These are phyloP conservation scores for Plasmopara viticola DNA, from an alignment of 352 stramenopile genomes.

Conservation along the genomic window DNA sequence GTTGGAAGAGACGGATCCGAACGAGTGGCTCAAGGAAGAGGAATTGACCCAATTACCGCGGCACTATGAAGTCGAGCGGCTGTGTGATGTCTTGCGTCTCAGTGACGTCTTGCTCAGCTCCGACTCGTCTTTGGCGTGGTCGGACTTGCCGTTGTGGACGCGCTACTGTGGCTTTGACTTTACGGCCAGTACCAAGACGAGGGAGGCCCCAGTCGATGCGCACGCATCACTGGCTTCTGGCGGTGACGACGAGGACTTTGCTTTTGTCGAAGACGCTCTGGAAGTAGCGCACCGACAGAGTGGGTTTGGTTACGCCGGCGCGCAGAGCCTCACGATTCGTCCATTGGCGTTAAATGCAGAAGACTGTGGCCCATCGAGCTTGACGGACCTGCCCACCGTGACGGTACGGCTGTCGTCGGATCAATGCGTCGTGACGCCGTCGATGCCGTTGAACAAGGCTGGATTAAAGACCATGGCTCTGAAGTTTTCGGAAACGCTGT, in stretches of 20 bases:
- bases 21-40: conserved; percentile 70
- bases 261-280: conserved; percentile 68
- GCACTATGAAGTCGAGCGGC: conserved; percentile 64
- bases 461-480: conserved; percentile 57
- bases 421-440: conserved; percentile 51
- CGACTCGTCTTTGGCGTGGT: conserved; percentile 36
- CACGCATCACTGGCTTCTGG: conserved; percentile 13
- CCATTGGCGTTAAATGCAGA: conserved; percentile 45
- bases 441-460: conserved; percentile 55
- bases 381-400: conserved; percentile 60
- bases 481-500: conserved; percentile 82
- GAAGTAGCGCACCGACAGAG: conserved; percentile 53
- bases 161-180: conserved; percentile 69
- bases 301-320: conserved; percentile 48
- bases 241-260: conserved; percentile 66
- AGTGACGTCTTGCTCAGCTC: conserved; percentile 59
- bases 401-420: conserved; percentile 32
- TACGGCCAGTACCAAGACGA: conserved; percentile 5
- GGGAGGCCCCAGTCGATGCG: too few species aligned
- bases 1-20: conserved; percentile 77
- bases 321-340: conserved; percentile 30
- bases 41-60: conserved; percentile 59
- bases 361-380: conserved; percentile 30
- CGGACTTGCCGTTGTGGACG: conserved; percentile 52
- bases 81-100: conserved; percentile 61